Evolutionary conservation across 257 asterid species (phyloP).

Genomic region (Prunella vulgaris): DNA sequence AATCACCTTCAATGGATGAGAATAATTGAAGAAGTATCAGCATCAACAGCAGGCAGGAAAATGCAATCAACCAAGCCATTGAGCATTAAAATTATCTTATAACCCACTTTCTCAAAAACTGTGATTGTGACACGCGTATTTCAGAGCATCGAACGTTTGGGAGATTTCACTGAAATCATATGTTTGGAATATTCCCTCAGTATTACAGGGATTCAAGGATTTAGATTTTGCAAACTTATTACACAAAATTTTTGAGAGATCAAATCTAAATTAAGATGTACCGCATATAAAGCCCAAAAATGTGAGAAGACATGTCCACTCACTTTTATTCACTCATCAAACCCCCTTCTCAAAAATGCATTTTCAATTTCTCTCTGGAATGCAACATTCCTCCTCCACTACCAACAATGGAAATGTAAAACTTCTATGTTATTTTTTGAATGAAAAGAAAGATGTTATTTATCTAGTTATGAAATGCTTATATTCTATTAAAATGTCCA

Average conservation of each 20-base stretch:
- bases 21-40: not conserved
- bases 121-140: not conserved
- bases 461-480: not conserved
- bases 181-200: not conserved
- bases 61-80: not conserved
- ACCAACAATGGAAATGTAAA: not conserved
- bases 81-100: not conserved
- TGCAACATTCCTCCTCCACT: not conserved
- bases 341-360: not conserved
- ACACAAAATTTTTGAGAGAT: not conserved
- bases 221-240: not conserved
- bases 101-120: not conserved
- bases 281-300: not conserved
- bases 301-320: not conserved
- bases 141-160: not conserved
- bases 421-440: not conserved
- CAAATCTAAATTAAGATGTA: not conserved
- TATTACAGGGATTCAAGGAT: not conserved
- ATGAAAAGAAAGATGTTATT: not conserved
- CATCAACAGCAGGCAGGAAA: constrained; percentile 5
- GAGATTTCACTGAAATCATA: not conserved
- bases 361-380: not conserved
- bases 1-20: not conserved
- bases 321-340: not conserved
- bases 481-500: not conserved